Conservation (phyloP, 2,329 filamentous ascomycete species). For the Phialocephala subalpina region DNA sequence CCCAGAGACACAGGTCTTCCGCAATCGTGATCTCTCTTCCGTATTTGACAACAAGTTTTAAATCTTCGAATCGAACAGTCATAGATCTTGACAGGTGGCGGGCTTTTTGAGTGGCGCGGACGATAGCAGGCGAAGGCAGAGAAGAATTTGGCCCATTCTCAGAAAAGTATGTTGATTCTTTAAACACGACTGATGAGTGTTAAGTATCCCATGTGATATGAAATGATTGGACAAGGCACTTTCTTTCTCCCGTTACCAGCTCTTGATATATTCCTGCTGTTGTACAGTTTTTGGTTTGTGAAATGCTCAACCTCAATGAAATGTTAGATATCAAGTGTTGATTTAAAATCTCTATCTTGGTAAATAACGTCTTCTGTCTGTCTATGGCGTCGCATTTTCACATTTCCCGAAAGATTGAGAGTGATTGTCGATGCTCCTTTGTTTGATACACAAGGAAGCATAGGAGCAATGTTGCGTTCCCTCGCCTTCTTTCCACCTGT, state of each 20-base stretch:
- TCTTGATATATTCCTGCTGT: not conserved
- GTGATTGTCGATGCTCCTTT: too few species aligned
- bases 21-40: conserved; percentile 38
- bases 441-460: too few species aligned
- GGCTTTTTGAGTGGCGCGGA: conserved; percentile 19
- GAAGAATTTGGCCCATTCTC: conserved; percentile 19
- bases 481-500: too few species aligned
- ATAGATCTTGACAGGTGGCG: conserved; percentile 16
- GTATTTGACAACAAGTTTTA: conserved; percentile 47
- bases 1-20: conserved; percentile 45
- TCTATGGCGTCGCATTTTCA: too few species aligned
- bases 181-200: conserved; percentile 18
- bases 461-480: too few species aligned
- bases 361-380: too few species aligned
- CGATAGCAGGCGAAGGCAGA: conserved; percentile 19
- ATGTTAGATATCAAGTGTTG: not conserved
- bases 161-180: conserved; percentile 25
- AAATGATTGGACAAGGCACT: not conserved
- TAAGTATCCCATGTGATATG: not conserved
- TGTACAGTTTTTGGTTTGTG: conserved; percentile 1
- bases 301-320: conserved; percentile 1
- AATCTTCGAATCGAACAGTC: conserved; percentile 39
- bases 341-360: too few species aligned
- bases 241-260: conserved; percentile 2
- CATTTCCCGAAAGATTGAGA: too few species aligned